These are phyloP conservation scores for Penicillium sp. DNA, from an alignment of 2,329 filamentous ascomycete species.

Conservation along the genomic window DNA sequence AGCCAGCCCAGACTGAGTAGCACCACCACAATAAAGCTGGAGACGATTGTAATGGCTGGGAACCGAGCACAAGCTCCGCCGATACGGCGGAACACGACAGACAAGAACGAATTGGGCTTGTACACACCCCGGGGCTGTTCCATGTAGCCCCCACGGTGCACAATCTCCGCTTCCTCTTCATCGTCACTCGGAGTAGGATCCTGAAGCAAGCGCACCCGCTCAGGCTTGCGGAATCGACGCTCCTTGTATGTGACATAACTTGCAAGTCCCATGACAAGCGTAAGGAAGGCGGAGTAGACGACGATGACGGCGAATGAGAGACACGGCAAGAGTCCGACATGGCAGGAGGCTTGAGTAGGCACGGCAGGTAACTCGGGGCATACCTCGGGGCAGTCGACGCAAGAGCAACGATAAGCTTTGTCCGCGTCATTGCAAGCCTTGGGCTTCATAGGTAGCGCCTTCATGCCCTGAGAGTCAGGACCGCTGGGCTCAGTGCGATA, in stretches of 20 bases:
- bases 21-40: conserved; percentile 72
- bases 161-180: conserved; percentile 86
- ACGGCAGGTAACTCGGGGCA: conserved; percentile 82
- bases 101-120: conserved; percentile 78
- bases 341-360: conserved; percentile 69
- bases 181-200: conserved; percentile 84
- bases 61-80: conserved; percentile 81
- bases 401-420: conserved; percentile 83
- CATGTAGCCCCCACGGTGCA: conserved; percentile 73
- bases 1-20: conserved; percentile 86
- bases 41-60: conserved; percentile 77
- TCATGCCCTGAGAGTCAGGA: conserved; percentile 69
- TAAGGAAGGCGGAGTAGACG: conserved; percentile 74
- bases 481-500: conserved; percentile 64
- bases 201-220: conserved; percentile 82
- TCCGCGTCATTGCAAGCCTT: conserved; percentile 91
- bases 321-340: conserved; percentile 86
- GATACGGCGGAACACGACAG: conserved; percentile 75
- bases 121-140: conserved; percentile 81
- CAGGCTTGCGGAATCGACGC: conserved; percentile 72
- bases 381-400: conserved; percentile 84
- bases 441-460: conserved; percentile 67
- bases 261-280: conserved; percentile 66
- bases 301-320: conserved; percentile 91
- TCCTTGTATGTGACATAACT: conserved; percentile 76